Percentiles rank a stretch among this genome's conserved stretches.
These are phyloP conservation scores for Physocladia obscura DNA, from an alignment of 192 early-diverging fungal genomes.

Conservation along the genomic window DNA sequence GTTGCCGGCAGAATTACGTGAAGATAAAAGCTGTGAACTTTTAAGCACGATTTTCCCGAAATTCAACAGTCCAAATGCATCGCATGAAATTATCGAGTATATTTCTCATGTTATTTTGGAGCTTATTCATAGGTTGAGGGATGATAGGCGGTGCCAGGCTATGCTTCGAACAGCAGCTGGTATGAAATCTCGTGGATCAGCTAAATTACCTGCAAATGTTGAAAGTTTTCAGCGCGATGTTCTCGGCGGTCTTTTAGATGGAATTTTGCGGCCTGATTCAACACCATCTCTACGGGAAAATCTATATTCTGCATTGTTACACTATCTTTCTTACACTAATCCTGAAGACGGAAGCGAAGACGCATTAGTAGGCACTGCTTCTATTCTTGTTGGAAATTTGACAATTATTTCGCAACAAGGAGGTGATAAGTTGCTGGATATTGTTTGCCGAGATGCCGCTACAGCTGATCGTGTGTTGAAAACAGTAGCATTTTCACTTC, in stretches of 20 bases:
- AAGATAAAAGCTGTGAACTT: constrained; percentile 65
- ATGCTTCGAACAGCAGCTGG: constrained; percentile 47
- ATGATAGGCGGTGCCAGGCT: constrained; percentile 55
- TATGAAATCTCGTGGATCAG: constrained; percentile 2
- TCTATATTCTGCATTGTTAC: constrained; percentile 74
- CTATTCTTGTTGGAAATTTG: constrained; percentile 18
- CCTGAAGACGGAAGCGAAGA: constrained; percentile 22
- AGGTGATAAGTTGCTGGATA: constrained; percentile 71
- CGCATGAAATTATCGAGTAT: constrained; percentile 49
- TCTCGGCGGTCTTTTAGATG: constrained; percentile 56
- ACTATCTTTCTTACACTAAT: constrained; percentile 66
- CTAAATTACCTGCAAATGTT: not conserved
- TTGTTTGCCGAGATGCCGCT: constrained; percentile 77
- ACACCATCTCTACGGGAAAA: constrained; percentile 71
- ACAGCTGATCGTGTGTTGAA: constrained; percentile 80
- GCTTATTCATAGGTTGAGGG: constrained; percentile 55
- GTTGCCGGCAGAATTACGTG: constrained; percentile 61
- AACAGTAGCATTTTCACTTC: constrained; percentile 76
- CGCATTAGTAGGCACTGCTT: not conserved
- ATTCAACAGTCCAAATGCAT: constrained; percentile 39
- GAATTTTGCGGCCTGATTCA: constrained; percentile 58
- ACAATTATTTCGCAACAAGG: constrained; percentile 36
- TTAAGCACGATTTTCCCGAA: constrained; percentile 66
- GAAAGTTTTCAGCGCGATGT: not conserved
- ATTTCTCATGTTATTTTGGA: constrained; percentile 59